These are phyloP conservation scores for Penicillium coprophilum DNA, from an alignment of 495 filamentous ascomycete genomes.

Conservation along the genomic window DNA sequence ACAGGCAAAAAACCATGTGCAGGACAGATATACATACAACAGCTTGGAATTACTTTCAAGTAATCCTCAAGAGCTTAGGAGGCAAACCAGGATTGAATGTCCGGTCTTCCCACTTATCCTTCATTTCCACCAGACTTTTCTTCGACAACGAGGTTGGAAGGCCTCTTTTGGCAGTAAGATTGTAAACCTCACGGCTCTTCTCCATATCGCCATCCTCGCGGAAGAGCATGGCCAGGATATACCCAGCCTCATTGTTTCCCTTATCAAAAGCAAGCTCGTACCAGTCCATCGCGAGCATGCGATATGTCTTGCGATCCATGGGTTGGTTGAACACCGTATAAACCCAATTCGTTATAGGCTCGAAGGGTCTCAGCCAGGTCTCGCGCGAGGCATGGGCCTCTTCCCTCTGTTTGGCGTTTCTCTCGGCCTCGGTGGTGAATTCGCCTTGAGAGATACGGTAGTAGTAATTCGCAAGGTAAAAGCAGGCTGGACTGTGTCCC, in stretches of 20 bases:
- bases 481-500: conserved; percentile 29
- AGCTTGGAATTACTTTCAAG: background rate
- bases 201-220: conserved; percentile 22
- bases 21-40: background rate
- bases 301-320: conserved; percentile 24
- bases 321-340: conserved; percentile 10
- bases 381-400: background rate
- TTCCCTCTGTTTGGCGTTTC: background rate
- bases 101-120: conserved; percentile 24
- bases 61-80: background rate
- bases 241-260: conserved; percentile 9
- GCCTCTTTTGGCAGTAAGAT: background rate
- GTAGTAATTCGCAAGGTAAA: conserved; percentile 42
- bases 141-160: background rate
- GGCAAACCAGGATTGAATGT: conserved; percentile 1
- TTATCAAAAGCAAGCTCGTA: conserved; percentile 24
- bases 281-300: conserved; percentile 34
- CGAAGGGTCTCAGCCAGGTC: background rate
- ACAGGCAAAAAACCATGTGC: background rate
- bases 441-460: conserved; percentile 31
- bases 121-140: conserved; percentile 12
- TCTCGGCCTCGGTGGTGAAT: conserved; percentile 27
- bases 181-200: conserved; percentile 1
- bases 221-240: conserved; percentile 27
- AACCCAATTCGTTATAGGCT: background rate